These are phyloP conservation scores for Fusarium fracticaudum DNA, from an alignment of 2,329 filamentous ascomycete species.

Conservation along the genomic window DNA sequence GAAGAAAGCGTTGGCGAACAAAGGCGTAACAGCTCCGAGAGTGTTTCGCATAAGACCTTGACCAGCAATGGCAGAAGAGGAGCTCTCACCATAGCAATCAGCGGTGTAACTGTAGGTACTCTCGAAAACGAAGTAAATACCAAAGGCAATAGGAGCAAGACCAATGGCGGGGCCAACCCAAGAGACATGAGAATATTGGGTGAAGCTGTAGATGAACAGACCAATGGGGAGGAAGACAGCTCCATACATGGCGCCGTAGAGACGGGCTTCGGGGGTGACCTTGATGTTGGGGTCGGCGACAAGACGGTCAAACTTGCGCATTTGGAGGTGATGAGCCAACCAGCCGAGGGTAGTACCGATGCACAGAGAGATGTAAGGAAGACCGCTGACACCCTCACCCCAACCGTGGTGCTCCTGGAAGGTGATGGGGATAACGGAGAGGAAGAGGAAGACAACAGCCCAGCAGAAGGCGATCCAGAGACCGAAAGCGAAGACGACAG, in stretches of 20 bases:
- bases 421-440: constrained; percentile 35
- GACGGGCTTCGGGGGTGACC: constrained; percentile 34
- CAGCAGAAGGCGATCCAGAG: constrained; percentile 40
- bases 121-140: constrained; percentile 37
- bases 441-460: constrained; percentile 39
- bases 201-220: constrained; percentile 37
- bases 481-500: constrained; percentile 38
- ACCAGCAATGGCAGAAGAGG: constrained; percentile 33
- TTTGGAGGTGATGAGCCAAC: constrained; percentile 33
- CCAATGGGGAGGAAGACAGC: constrained; percentile 36
- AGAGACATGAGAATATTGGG: constrained; percentile 28
- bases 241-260: constrained; percentile 37
- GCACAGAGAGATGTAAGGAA: constrained; percentile 34
- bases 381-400: constrained; percentile 29
- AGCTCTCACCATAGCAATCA: constrained; percentile 35
- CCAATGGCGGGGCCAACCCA: constrained; percentile 32
- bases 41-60: constrained; percentile 37
- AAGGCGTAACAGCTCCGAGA: constrained; percentile 31
- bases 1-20: constrained; percentile 36
- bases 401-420: constrained; percentile 35
- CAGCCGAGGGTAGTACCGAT: constrained; percentile 34
- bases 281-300: constrained; percentile 28
- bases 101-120: constrained; percentile 37
- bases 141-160: constrained; percentile 34
- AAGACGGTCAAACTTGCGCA: constrained; percentile 36